Base-by-base conservation (phyloP, 352 stramenopile species). In the Pythium sp. region DNA sequence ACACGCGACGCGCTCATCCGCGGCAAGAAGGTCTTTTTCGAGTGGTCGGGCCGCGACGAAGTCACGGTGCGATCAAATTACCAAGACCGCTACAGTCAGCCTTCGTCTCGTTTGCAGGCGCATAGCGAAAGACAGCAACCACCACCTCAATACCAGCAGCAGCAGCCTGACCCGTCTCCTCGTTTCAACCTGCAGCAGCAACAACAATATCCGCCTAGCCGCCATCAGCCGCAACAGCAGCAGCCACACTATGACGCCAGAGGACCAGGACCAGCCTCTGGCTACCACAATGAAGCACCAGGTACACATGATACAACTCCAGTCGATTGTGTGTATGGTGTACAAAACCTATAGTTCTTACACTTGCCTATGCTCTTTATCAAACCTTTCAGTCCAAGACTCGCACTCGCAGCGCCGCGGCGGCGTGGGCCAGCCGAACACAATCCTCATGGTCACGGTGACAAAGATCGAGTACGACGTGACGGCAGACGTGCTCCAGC, bases 381-480 rank as follows among this genome's bases (percentile, higher is more conserved):
- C 15, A n/a, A 18, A 5, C 5, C 38, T 20, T 46, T 1, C 41
- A 49, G 41, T n/a, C 41, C 61, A 66, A n/a, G 26, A 61, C 36
- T 46, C n/a, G 9, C 57, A 67, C 14, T 60, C 60, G 20, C 38
- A 62, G 18, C 54, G 64, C 6, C 67, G 65, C 62, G 77, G 84
- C 61, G 72, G 78, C 7, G 72, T 72, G 38, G 80, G 74, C 8
- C 64, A 70, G 38, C 72, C 81, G 0, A 89, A 90, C 64, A 85
- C 84, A 63, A 93, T 94, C 60, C 64, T 94, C 26, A 90, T 94
- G 83, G 84, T 90, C 12, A 80, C 82, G 1, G 80, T 94, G 36
- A 87, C 84, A 58, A 92, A 91, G 58, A 93, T 94, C 46, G 81
- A 94, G 62, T 94, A 92, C 71, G 83, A 92, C 54, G 83, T 94